Evolutionary conservation across 768 basidiomycete genomes (phyloP).

Genomic region (Trametes meyenii): DNA sequence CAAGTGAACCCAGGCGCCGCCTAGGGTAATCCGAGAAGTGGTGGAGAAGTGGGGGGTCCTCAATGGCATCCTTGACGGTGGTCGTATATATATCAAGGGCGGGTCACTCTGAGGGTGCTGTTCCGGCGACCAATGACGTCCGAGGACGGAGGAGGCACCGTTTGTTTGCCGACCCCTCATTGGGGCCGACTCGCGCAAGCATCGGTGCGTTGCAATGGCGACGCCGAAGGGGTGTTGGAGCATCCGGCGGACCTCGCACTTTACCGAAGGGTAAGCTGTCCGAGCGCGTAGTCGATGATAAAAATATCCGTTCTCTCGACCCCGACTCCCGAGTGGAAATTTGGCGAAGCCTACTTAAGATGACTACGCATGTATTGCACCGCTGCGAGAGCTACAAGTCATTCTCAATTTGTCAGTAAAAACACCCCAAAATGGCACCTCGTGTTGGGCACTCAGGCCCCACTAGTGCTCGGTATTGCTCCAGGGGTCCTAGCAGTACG

Average conservation of each 20-base stretch:
- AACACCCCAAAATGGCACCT: no score
- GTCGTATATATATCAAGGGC: no score
- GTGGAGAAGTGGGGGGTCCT: background rate
- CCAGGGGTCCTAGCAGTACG: no score
- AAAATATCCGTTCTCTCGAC: background rate
- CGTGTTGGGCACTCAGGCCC: no score
- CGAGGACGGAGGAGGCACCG: background rate
- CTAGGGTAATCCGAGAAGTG: background rate
- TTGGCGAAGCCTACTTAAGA: no score
- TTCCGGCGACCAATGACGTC: background rate
- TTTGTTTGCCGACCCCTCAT: constrained; percentile 9
- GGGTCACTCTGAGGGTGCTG: background rate
- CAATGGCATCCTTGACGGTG: background rate
- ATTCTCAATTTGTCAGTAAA: no score
- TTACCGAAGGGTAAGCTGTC: background rate
- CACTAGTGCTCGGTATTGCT: no score
- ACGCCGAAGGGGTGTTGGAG: constrained; percentile 11
- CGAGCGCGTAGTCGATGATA: background rate
- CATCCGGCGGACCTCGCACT: constrained; percentile 1
- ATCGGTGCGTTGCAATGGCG: constrained; percentile 14
- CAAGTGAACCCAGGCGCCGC: background rate
- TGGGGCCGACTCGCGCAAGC: background rate
- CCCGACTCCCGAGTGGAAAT: no score
- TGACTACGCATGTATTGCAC: no score
- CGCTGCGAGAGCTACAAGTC: no score